Evolutionary conservation across 169 alveolate genomes (phyloP).

Genomic region (Plasmodium vinckei): DNA sequence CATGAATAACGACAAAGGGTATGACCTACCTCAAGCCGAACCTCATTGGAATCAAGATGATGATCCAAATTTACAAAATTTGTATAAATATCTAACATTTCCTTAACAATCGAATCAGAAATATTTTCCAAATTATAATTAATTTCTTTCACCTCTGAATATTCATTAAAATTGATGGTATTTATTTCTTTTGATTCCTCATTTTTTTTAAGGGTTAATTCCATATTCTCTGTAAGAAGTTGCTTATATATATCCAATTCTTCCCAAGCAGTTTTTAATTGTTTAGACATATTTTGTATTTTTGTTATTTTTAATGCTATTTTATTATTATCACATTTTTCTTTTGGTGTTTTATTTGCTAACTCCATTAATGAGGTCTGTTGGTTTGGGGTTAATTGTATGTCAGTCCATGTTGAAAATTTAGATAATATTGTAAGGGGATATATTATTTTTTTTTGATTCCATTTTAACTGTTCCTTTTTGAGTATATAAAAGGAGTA

Average conservation of each 20-base stretch:
- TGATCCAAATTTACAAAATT: conserved; percentile 24
- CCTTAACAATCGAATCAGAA: not conserved
- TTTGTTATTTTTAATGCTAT: conserved; percentile 16
- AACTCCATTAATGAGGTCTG: conserved; percentile 16
- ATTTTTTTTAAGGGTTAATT: not conserved
- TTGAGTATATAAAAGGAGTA: too few relatives aligned
- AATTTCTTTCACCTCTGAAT: conserved; percentile 10
- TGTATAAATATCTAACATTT: conserved; percentile 29
- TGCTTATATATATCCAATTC: conserved; percentile 42
- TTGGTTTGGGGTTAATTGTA: conserved; percentile 11
- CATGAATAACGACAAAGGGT: not conserved
- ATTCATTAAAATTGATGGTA: not conserved
- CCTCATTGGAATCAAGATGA: conserved; percentile 44
- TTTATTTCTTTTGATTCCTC: not conserved
- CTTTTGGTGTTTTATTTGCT: conserved; percentile 4
- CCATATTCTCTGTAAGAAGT: conserved; percentile 17
- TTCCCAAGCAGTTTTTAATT: conserved; percentile 6
- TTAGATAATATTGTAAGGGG: not conserved
- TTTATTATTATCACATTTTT: conserved; percentile 15
- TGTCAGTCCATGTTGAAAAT: not conserved
- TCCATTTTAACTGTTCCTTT: too few relatives aligned
- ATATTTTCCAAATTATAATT: not conserved
- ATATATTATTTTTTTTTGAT: too few relatives aligned
- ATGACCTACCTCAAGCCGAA: conserved; percentile 32
- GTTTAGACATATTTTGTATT: conserved; percentile 24